Percentiles rank a stretch among this genome's conserved stretches.
These are phyloP conservation scores for Acorus gramineus DNA, from an alignment of 106 monocot genomes.

Conservation along the genomic window DNA sequence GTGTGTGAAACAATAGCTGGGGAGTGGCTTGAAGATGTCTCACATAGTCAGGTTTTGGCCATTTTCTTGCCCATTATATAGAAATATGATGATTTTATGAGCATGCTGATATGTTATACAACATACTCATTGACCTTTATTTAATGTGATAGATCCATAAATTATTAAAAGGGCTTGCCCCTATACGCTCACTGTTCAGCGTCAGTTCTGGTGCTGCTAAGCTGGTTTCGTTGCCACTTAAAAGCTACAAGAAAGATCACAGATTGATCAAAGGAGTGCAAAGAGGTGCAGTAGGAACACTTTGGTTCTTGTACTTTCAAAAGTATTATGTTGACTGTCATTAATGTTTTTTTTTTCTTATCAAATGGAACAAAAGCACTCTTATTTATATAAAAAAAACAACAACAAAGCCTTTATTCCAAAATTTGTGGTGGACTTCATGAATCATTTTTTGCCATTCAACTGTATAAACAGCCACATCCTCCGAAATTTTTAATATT, in stretches of 20 bases:
- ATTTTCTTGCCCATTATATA: neutral
- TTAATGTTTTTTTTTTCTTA: conserved; percentile 1
- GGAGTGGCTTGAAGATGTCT: conserved; percentile 98
- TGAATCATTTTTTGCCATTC: too few species aligned
- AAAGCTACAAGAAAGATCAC: conserved; percentile 80
- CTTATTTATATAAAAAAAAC: too few species aligned
- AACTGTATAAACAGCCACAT: too few species aligned
- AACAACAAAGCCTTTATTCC: too few species aligned
- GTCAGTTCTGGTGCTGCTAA: conserved; percentile 81
- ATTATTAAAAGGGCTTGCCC: conserved; percentile 82
- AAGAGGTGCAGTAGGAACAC: conserved; percentile 40
- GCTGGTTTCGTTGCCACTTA: conserved; percentile 77
- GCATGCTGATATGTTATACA: neutral
- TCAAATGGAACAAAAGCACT: neutral
- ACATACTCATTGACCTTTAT: neutral
- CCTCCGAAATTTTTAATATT: too few species aligned
- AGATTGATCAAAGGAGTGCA: conserved; percentile 93
- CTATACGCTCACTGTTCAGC: conserved; percentile 68
- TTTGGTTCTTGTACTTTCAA: too few species aligned
- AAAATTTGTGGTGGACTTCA: too few species aligned
- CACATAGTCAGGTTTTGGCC: conserved; percentile 74
- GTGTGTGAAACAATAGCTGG: conserved; percentile 69
- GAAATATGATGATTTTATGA: neutral
- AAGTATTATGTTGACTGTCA: neutral
- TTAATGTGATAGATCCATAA: conserved; percentile 60